Base-by-base conservation (phyloP, 495 filamentous ascomycete species). In the Tuber borchii region DNA sequence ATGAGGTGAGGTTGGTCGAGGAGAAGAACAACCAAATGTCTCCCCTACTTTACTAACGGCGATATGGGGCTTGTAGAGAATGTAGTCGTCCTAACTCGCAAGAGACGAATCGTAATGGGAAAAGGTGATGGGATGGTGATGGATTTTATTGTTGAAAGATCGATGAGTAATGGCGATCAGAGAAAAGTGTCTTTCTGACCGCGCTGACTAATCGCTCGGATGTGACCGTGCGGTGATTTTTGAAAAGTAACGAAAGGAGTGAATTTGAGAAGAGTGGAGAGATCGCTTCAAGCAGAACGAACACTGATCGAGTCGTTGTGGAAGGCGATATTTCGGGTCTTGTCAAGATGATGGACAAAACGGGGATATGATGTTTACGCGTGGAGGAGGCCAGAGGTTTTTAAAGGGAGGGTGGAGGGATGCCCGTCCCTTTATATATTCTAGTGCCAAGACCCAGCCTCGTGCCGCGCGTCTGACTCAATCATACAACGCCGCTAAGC, bases 1-100 rank as follows among this genome's bases (percentile, higher is more conserved):
- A 40, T 72, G 70, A 75, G 72, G 45, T 78, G 34, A 37, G 34
- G 34, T 37, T 74, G 75, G 77, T 73, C 73, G 71, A 80, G 83
- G 93, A 97, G 94, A 97, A 92, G 88, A 92, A 97, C 94, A 97
- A 97, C 82, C 90, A 85, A 97, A 97, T 97, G 94, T 93, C 91
- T 97, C 94, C 93, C 94, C 93, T 90, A 56, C 77, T 56, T 79
- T 72, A 17, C 12, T 7, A 65, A 65, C 3, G 31, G 14, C 31
- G 56, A 65, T 61, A 61, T 34, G 31, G 56, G 31, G 56, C 14
- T 65, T 34, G 56, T 65, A 65, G 56, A 65, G 56, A 65, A 34
- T 65, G 56, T 65, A 65, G 56, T 31, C 56, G 56, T 65, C 26
- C 56, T 19, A 5, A 31, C 14, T 16, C 34, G n/a, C 4, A 34